Conservation (phyloP, 2,329 filamentous ascomycete species). For the Pseudogymnoascus sp. region DNA sequence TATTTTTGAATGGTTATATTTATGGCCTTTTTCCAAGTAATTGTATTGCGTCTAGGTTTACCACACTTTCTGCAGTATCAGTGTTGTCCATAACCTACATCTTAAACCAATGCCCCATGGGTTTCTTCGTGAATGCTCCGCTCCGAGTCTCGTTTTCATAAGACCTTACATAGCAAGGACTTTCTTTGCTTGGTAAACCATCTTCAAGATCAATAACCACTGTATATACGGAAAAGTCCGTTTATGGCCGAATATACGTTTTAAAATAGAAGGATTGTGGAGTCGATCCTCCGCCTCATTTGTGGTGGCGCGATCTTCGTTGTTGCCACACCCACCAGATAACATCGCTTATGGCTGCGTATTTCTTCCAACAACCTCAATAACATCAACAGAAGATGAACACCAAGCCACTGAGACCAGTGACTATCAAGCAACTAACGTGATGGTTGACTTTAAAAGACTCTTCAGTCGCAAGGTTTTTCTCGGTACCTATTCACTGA, state of each 20-base stretch:
- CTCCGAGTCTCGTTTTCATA: neutral
- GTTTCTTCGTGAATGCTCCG: neutral
- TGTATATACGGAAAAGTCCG: neutral
- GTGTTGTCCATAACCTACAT: neutral
- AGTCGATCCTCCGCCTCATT: neutral
- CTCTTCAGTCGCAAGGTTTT: constrained; percentile 2
- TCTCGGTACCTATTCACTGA: neutral
- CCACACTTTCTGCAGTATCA: neutral
- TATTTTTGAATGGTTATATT: neutral
- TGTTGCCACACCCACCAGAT: constrained; percentile 15
- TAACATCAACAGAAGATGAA: neutral
- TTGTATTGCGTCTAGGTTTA: neutral
- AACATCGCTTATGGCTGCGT: neutral
- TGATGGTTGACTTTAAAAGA: constrained; percentile 6
- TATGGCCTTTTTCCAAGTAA: neutral
- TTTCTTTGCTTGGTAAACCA: neutral
- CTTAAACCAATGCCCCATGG: neutral
- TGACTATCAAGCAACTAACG: neutral
- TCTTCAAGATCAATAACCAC: neutral
- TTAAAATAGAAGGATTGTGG: neutral
- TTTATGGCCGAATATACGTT: neutral
- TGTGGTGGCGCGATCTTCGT: constrained; percentile 11
- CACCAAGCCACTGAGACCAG: neutral
- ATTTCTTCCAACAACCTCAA: neutral
- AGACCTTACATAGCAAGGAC: neutral